phyloP scores from a whole-genome alignment of 352 stramenopile genomes.

The Phytopythium chamaehyphon region DNA sequence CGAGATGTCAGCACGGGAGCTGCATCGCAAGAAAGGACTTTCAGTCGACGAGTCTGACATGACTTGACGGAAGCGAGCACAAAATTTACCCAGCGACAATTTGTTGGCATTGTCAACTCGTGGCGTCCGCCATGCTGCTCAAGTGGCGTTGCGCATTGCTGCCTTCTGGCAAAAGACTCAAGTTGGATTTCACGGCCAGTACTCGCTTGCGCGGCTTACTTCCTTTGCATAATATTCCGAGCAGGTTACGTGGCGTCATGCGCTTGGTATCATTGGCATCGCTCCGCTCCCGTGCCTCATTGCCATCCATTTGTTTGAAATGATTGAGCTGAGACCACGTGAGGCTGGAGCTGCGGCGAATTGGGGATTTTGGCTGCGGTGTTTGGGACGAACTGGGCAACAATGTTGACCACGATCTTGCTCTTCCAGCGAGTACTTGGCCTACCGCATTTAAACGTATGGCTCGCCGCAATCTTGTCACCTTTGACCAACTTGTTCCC shows the following conservation, averaged over 20 bases:
- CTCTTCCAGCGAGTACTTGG: conserved; percentile 7
- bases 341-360: conserved; percentile 9
- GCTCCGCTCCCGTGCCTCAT: conserved; percentile 11
- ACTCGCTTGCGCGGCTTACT: conserved; percentile 17
- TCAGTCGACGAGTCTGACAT: too few relatives aligned
- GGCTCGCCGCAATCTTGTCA: neutral
- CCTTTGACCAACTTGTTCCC: neutral
- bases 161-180: conserved; percentile 8
- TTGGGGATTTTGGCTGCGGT: conserved; percentile 5
- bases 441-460: neutral
- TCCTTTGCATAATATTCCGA: conserved; percentile 8
- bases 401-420: neutral
- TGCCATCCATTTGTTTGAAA: conserved; percentile 7
- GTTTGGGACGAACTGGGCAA: conserved; percentile 7
- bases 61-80: too few relatives aligned
- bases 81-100: too few relatives aligned
- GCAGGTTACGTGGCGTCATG: neutral
- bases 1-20: too few relatives aligned
- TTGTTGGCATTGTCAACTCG: too few relatives aligned
- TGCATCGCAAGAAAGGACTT: too few relatives aligned
- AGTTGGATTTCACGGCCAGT: conserved; percentile 21
- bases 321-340: conserved; percentile 1
- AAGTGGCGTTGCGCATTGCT: too few relatives aligned
- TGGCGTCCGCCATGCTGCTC: too few relatives aligned
- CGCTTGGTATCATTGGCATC: conserved; percentile 5